Evolutionary conservation across 2,329 filamentous ascomycete species (phyloP).

Genomic region (Colletotrichum nymphaeae): DNA sequence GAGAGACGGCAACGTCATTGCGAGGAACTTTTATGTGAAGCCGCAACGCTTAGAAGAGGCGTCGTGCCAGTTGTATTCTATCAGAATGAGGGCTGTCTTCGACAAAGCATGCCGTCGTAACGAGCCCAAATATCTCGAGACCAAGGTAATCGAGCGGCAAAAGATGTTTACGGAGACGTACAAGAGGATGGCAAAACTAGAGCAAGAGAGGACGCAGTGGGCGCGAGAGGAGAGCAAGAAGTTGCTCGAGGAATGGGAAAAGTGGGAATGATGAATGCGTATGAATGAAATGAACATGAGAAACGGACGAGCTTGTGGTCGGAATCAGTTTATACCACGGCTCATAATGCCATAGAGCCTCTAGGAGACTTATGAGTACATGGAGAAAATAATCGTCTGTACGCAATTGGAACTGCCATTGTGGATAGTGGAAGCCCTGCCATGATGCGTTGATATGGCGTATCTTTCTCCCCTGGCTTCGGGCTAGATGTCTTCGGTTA

Average conservation of each 20-base stretch:
- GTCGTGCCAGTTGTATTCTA: constrained; percentile 84
- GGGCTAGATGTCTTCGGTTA: too few relatives aligned
- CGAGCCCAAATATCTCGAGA: constrained; percentile 73
- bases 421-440: neutral
- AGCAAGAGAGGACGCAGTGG: constrained; percentile 50
- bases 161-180: constrained; percentile 70
- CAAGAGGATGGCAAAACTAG: constrained; percentile 60
- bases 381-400: constrained; percentile 21
- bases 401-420: constrained; percentile 3
- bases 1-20: constrained; percentile 63
- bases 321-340: constrained; percentile 25
- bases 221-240: constrained; percentile 57
- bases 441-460: neutral
- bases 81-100: constrained; percentile 82
- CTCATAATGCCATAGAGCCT: neutral
- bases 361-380: constrained; percentile 10
- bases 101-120: constrained; percentile 71
- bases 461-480: neutral
- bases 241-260: constrained; percentile 67
- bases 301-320: constrained; percentile 21
- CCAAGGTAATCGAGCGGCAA: constrained; percentile 68
- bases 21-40: constrained; percentile 72
- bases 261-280: constrained; percentile 60
- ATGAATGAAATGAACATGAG: constrained; percentile 34
- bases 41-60: constrained; percentile 65